Conservation (phyloP, 257 asterid genomes). For the Euphrasia confusa region DNA sequence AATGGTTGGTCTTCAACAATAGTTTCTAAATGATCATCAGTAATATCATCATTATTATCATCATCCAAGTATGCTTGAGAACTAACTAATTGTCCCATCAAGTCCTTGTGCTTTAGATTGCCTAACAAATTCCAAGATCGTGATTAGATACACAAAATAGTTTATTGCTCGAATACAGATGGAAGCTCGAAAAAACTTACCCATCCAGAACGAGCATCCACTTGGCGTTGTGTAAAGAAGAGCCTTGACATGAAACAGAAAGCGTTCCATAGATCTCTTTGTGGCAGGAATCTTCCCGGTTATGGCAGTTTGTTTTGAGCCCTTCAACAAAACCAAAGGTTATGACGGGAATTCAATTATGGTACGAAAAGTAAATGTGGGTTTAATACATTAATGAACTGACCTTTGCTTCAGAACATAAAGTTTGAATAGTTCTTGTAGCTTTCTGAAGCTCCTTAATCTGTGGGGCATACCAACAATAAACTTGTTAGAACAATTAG, state of each 20-base stretch:
- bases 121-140: constrained; percentile 42
- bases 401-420: constrained; percentile 92
- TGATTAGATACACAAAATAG: constrained; percentile 4
- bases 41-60: constrained; percentile 35
- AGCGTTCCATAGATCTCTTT: constrained; percentile 87
- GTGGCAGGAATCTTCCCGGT: constrained; percentile 76
- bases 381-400: constrained; percentile 12
- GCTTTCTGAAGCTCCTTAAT: constrained; percentile 86
- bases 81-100: constrained; percentile 78
- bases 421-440: constrained; percentile 74
- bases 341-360: constrained; percentile 5
- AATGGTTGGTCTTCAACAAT: constrained; percentile 22
- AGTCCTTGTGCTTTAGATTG: constrained; percentile 79
- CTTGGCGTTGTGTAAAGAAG: constrained; percentile 68
- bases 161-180: background rate
- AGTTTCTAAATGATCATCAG: constrained; percentile 31
- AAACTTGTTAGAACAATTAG: constrained; percentile 21
- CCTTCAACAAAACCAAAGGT: constrained; percentile 38
- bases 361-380: constrained; percentile 15
- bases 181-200: constrained; percentile 29
- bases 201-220: constrained; percentile 90
- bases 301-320: constrained; percentile 67
- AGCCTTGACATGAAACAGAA: constrained; percentile 80
- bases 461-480: constrained; percentile 31
- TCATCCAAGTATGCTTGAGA: constrained; percentile 77